Evolutionary conservation across 2,329 filamentous ascomycete genomes (phyloP).

Genomic region (Neoascochyta sp.): DNA sequence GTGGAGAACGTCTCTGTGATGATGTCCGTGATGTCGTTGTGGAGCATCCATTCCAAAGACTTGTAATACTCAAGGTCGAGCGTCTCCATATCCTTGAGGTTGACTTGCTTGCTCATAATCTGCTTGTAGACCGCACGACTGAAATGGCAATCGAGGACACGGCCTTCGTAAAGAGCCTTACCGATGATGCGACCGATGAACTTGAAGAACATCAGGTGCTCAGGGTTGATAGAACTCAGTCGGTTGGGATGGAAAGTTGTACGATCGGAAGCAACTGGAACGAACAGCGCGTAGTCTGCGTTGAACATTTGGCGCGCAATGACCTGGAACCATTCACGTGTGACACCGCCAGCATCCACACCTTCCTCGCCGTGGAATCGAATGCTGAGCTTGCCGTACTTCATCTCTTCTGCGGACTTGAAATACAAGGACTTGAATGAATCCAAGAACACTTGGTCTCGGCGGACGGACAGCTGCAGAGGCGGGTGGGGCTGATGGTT

Average conservation of each 20-base stretch:
- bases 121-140: constrained; percentile 98
- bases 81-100: constrained; percentile 98
- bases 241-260: constrained; percentile 99
- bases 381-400: constrained; percentile 97
- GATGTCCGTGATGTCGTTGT: constrained; percentile 97
- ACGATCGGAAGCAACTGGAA: constrained; percentile 90
- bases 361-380: constrained; percentile 97
- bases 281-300: constrained; percentile 93
- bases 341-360: constrained; percentile 95
- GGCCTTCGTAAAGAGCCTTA: constrained; percentile 93
- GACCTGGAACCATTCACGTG: constrained; percentile 98
- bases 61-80: constrained; percentile 99
- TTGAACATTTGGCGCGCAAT: constrained; percentile 98
- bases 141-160: constrained; percentile 96
- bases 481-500: constrained; percentile 67
- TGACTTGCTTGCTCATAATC: constrained; percentile 90
- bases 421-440: constrained; percentile 98
- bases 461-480: constrained; percentile 82
- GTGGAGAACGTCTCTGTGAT: constrained; percentile 95
- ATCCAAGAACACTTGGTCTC: constrained; percentile 95
- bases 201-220: constrained; percentile 98
- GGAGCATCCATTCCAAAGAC: constrained; percentile 95
- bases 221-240: constrained; percentile 86
- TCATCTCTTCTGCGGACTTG: constrained; percentile 95
- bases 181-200: constrained; percentile 98